Evolutionary conservation across 345 rosid genomes (phyloP).

Genomic region (Euphorbia lathyris): DNA sequence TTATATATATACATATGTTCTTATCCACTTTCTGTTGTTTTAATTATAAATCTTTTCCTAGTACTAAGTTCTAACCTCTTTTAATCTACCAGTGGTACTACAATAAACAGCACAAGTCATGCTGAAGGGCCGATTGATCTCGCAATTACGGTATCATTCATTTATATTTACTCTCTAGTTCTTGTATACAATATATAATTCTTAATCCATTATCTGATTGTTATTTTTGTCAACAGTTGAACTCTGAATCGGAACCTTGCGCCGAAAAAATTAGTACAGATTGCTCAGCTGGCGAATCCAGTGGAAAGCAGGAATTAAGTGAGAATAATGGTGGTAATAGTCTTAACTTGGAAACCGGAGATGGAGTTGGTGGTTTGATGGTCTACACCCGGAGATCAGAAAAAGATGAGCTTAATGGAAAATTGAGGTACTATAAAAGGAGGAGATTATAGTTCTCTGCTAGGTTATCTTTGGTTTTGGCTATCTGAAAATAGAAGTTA

Average conservation of each 20-base stretch:
- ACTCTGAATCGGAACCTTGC: not conserved
- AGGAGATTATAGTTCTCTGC: too few species aligned
- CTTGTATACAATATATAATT: not conserved
- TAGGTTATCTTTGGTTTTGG: too few species aligned
- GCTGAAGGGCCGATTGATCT: conserved; percentile 2
- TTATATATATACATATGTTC: too few species aligned
- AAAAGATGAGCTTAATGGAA: not conserved
- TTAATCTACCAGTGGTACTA: conserved; percentile 3
- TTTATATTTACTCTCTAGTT: not conserved
- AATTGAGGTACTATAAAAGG: conserved; percentile 9
- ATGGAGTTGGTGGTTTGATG: too few species aligned
- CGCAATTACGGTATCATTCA: not conserved
- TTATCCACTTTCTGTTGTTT: not conserved
- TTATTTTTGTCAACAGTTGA: conserved; percentile 8
- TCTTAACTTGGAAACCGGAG: too few species aligned
- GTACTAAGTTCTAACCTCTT: conserved; percentile 1
- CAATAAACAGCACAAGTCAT: not conserved
- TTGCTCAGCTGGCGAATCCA: conserved; percentile 10
- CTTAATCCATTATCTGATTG: not conserved
- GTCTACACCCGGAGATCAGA: too few species aligned
- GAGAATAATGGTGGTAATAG: too few species aligned
- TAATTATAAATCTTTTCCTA: not conserved
- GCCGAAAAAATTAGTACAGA: not conserved
- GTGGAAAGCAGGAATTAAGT: not conserved
- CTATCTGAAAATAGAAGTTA: too few species aligned